Evolutionary conservation across 1,139 yeast species (phyloP).

Genomic region (Yamadazyma diddensiae): DNA sequence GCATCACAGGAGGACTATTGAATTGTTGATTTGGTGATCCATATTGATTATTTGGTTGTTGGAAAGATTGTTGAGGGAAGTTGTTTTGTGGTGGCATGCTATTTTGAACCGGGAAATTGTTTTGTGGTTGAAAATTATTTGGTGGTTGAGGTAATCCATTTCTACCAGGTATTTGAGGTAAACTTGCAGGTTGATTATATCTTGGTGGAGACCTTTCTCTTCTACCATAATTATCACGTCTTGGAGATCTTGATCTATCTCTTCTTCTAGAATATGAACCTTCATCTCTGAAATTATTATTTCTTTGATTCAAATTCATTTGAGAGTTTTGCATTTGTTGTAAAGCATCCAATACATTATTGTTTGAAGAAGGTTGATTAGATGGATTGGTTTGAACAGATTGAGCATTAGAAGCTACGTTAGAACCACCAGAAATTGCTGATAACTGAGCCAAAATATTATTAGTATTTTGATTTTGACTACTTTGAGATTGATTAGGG

Average conservation of each 20-base stretch:
- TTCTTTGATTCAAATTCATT: constrained; percentile 7
- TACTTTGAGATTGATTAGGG: constrained; percentile 10
- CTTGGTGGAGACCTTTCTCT: constrained; percentile 22
- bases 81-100: constrained; percentile 1
- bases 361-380: constrained; percentile 19
- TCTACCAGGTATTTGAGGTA: constrained; percentile 13
- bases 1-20: constrained; percentile 1
- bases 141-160: constrained; percentile 10
- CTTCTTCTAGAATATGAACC: constrained; percentile 45
- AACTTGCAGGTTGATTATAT: constrained; percentile 17
- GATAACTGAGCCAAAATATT: constrained; percentile 45
- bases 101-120: too few species aligned
- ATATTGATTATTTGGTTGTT: constrained; percentile 2
- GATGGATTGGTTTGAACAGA: constrained; percentile 6
- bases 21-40: constrained; percentile 2
- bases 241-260: constrained; percentile 62
- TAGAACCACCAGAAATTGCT: constrained; percentile 33
- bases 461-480: constrained; percentile 26
- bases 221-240: constrained; percentile 19
- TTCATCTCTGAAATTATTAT: constrained; percentile 18
- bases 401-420: constrained; percentile 17
- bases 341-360: constrained; percentile 40
- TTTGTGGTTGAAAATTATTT: constrained; percentile 8
- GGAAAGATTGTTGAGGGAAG: neutral
- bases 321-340: constrained; percentile 37